Percentiles rank a stretch among this genome's conserved stretches.
phyloP scores from a whole-genome alignment of 129 eudicot species.

The Daucus carota region DH1_v3.0 NC_030383.2:57409001-57409500 shows the following conservation, averaged over 20 bases:
- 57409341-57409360: no score
- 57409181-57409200: background rate
- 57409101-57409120: background rate
- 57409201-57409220: background rate
- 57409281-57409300: slow-evolving; percentile 80
- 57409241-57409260: slow-evolving; percentile 67
- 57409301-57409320: slow-evolving; percentile 69
- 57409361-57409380: no score
- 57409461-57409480: slow-evolving; percentile 88
- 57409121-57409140: background rate
- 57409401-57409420: slow-evolving; percentile 27
- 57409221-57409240: slow-evolving; percentile 53
- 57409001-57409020: background rate
- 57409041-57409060: background rate
- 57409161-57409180: background rate
- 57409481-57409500: slow-evolving; percentile 42
- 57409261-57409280: slow-evolving; percentile 80
- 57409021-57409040: background rate
- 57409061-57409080: background rate
- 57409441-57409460: slow-evolving; percentile 71
- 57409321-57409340: slow-evolving; percentile 19
- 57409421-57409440: slow-evolving; percentile 31
- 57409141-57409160: background rate
- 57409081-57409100: background rate
- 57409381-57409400: slow-evolving; percentile 3